Evolutionary conservation across 1,284 basidiomycete species (phyloP).

Genomic region (Cryptococcus hybrid): DNA sequence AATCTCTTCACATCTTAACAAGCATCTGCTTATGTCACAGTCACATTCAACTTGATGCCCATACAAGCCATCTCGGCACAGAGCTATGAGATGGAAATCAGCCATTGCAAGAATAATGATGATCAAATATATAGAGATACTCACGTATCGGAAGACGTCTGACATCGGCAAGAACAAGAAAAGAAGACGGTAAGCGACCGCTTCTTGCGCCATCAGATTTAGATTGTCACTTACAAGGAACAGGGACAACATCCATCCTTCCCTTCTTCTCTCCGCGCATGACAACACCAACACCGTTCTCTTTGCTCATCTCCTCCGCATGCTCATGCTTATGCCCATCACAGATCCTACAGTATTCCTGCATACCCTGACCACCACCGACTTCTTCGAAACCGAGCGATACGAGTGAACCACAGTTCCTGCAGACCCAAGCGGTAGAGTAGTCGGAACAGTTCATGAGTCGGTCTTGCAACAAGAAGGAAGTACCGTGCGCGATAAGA

Average conservation of each 20-base stretch:
- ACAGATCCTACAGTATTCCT: conserved; percentile 90
- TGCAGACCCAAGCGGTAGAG: conserved; percentile 96
- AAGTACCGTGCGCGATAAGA: conserved; percentile 95
- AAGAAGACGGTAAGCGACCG: not conserved
- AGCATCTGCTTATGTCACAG: conserved; percentile 23
- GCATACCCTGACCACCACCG: conserved; percentile 62
- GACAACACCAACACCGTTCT: conserved; percentile 23
- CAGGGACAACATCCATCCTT: conserved; percentile 87
- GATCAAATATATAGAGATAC: conserved; percentile 34
- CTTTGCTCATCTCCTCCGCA: conserved; percentile 24
- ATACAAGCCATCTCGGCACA: conserved; percentile 60
- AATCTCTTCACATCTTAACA: not conserved
- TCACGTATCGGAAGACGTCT: conserved; percentile 84
- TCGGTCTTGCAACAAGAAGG: conserved; percentile 95
- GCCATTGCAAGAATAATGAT: conserved; percentile 1
- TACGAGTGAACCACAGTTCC: conserved; percentile 91
- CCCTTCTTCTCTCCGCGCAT: conserved; percentile 54
- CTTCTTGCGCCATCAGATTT: not conserved
- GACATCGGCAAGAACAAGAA: conserved; percentile 1
- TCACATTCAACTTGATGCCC: conserved; percentile 55
- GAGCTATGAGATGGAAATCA: conserved; percentile 69
- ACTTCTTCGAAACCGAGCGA: conserved; percentile 88
- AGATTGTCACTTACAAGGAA: conserved; percentile 61
- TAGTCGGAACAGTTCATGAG: conserved; percentile 99
- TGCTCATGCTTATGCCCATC: conserved; percentile 57